These are phyloP conservation scores for Golubevia pallescens DNA, from an alignment of 1,284 basidiomycete species.

Conservation along the genomic window DNA sequence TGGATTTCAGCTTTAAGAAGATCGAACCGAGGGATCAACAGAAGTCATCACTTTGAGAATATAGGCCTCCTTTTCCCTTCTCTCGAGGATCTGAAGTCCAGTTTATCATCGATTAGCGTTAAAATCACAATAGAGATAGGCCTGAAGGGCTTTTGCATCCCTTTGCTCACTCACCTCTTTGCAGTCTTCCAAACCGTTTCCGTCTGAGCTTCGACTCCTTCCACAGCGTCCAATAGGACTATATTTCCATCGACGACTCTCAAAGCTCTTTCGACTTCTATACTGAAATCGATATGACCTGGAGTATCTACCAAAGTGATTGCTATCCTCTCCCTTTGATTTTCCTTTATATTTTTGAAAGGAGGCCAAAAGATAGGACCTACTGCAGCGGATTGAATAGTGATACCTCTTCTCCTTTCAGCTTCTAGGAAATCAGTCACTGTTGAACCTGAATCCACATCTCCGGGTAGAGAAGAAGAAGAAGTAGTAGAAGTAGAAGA, in stretches of 20 bases:
- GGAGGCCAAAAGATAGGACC: conserved; percentile 76
- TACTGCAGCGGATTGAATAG: conserved; percentile 88
- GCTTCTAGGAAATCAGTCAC: conserved; percentile 88
- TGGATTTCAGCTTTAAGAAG: no score
- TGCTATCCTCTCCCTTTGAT: conserved; percentile 68
- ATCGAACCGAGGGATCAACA: no score
- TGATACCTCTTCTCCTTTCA: conserved; percentile 86
- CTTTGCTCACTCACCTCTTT: conserved; percentile 71
- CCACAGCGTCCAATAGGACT: conserved; percentile 84
- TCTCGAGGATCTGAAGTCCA: neutral
- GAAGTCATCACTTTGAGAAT: no score
- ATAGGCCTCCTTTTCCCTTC: no score
- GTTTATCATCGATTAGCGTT: neutral
- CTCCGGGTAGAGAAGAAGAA: conserved; percentile 68
- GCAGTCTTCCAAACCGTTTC: conserved; percentile 85
- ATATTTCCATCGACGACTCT: conserved; percentile 87
- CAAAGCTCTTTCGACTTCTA: conserved; percentile 91
- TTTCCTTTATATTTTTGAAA: neutral
- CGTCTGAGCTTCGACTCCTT: conserved; percentile 88
- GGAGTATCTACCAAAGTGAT: conserved; percentile 90
- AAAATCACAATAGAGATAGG: neutral
- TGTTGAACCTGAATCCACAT: conserved; percentile 86
- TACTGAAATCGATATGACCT: conserved; percentile 89
- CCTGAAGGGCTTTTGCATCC: neutral
- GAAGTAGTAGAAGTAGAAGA: conserved; percentile 7